phyloP scores from a whole-genome alignment of 2,329 filamentous ascomycete genomes.

The Diaporthe amygdali region DNA sequence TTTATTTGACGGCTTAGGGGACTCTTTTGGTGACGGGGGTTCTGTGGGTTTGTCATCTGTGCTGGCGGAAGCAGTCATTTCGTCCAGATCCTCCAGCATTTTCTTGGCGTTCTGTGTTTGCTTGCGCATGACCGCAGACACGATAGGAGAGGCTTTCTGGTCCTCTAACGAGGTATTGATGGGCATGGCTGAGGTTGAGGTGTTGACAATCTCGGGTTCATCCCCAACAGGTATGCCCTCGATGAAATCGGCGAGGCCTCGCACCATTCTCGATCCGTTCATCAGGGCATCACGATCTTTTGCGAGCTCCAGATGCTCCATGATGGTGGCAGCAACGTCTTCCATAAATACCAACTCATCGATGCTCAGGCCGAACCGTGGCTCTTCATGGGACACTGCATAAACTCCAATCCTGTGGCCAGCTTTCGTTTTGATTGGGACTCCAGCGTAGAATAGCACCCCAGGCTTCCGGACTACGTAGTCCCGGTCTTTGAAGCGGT shows the following conservation, averaged over 20 bases:
- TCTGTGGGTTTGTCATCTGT: not conserved
- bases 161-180: not conserved
- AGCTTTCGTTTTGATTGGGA: constrained; percentile 18
- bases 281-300: constrained; percentile 28
- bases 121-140: constrained; percentile 20
- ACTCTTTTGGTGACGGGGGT: not conserved
- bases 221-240: constrained; percentile 18
- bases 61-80: not conserved
- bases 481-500: constrained; percentile 19
- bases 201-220: not conserved
- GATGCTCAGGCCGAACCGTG: constrained; percentile 14
- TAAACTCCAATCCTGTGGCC: constrained; percentile 21
- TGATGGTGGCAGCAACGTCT: constrained; percentile 32
- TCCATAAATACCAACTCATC: constrained; percentile 30
- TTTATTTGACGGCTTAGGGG: not conserved
- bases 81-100: constrained; percentile 19
- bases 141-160: constrained; percentile 4
- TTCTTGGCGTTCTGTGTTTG: constrained; percentile 18
- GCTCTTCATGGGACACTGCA: not conserved
- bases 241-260: constrained; percentile 32
- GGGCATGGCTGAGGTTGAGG: not conserved
- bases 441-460: constrained; percentile 14
- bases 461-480: constrained; percentile 10
- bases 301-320: constrained; percentile 34
- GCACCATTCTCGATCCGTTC: constrained; percentile 31